Conservation (phyloP, 257 asterid species). For the Gardenia jasminoides region DNA sequence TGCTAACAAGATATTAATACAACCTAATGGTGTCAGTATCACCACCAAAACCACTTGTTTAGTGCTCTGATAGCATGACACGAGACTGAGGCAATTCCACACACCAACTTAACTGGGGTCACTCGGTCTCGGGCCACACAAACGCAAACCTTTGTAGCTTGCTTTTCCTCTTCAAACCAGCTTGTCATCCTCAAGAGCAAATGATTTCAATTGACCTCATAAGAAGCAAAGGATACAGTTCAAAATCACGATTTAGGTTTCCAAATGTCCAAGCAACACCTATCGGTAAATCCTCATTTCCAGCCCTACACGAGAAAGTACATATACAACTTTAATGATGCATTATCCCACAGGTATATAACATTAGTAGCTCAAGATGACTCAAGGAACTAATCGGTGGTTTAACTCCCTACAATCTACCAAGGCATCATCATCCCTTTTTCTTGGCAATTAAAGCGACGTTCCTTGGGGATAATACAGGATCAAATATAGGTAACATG, state of each 20-base stretch:
- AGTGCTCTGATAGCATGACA: neutral
- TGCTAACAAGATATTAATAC: neutral
- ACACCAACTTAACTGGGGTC: neutral
- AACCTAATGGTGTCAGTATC: neutral
- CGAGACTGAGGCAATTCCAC: neutral
- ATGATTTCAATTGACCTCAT: neutral
- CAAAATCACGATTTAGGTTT: neutral
- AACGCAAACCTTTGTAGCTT: neutral
- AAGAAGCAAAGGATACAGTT: neutral
- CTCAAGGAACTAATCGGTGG: neutral
- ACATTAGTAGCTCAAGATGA: neutral
- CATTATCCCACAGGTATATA: no score
- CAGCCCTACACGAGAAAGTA: neutral
- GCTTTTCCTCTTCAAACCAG: neutral
- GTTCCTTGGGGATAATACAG: conserved; percentile 82
- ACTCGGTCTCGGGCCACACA: neutral
- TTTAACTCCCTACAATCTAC: neutral
- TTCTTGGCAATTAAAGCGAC: conserved; percentile 75
- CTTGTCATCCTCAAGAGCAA: neutral
- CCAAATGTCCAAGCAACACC: neutral
- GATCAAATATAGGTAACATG: conserved; percentile 71
- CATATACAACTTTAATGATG: no score
- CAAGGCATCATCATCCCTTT: conserved; percentile 23
- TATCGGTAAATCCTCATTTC: neutral
- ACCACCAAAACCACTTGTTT: neutral